Evolutionary conservation across 2,329 filamentous ascomycete genomes (phyloP).

Genomic region (Pseudopithomyces maydicus): DNA sequence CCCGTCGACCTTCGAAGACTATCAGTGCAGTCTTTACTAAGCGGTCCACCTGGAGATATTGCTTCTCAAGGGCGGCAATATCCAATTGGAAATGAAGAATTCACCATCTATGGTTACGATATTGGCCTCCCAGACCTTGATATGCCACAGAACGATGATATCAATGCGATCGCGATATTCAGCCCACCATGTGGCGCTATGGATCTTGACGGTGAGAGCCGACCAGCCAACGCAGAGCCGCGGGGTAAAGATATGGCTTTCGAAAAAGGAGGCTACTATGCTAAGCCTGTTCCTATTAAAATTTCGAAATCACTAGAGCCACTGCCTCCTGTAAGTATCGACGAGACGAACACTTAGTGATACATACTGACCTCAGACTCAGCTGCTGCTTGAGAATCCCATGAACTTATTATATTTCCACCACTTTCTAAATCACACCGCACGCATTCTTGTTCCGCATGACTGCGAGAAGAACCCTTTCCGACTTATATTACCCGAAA

Average conservation of each 20-base stretch:
- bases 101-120: slow-evolving; percentile 71
- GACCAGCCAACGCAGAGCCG: slow-evolving; percentile 38
- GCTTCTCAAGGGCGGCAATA: slow-evolving; percentile 50
- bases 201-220: slow-evolving; percentile 39
- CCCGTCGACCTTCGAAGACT: slow-evolving; percentile 56
- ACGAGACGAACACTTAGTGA: too few relatives aligned
- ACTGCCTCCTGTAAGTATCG: slow-evolving; percentile 49
- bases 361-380: neutral
- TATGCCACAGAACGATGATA: slow-evolving; percentile 72
- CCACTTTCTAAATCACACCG: slow-evolving; percentile 80
- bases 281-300: slow-evolving; percentile 68
- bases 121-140: slow-evolving; percentile 72
- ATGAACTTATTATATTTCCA: slow-evolving; percentile 82
- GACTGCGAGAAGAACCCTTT: slow-evolving; percentile 67
- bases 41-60: slow-evolving; percentile 34
- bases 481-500: slow-evolving; percentile 64
- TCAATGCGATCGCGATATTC: slow-evolving; percentile 62
- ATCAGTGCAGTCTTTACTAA: slow-evolving; percentile 68
- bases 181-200: slow-evolving; percentile 38
- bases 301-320: slow-evolving; percentile 63
- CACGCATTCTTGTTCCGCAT: slow-evolving; percentile 67
- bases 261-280: slow-evolving; percentile 70
- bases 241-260: slow-evolving; percentile 59
- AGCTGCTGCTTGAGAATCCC: slow-evolving; percentile 67
- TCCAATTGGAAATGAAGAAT: slow-evolving; percentile 32